Conservation (phyloP, 2,329 filamentous ascomycete species). For the Cadophora luteo-olivacea region DNA sequence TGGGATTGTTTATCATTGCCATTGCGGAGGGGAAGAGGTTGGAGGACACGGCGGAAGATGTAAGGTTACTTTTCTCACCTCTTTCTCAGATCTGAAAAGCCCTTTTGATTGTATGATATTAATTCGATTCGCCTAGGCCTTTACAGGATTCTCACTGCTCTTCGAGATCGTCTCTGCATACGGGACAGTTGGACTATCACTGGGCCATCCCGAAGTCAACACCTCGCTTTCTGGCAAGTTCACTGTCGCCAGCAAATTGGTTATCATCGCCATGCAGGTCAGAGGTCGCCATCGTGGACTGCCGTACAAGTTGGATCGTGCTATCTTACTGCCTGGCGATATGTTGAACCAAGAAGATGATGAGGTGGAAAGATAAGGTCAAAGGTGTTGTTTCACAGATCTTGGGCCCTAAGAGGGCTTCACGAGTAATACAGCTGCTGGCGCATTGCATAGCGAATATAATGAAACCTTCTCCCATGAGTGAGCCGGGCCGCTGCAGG, state of each 20-base stretch:
- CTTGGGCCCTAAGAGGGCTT: background rate
- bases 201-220: slow-evolving; percentile 80
- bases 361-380: background rate
- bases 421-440: too few species aligned
- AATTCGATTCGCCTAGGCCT: slow-evolving; percentile 50
- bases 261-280: slow-evolving; percentile 73
- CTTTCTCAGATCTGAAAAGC: too few species aligned
- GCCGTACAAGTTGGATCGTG: slow-evolving; percentile 72
- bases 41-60: slow-evolving; percentile 48
- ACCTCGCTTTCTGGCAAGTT: slow-evolving; percentile 87
- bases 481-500: too few species aligned
- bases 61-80: background rate
- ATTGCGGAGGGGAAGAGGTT: slow-evolving; percentile 86
- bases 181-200: slow-evolving; percentile 89
- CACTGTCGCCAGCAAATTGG: slow-evolving; percentile 64
- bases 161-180: slow-evolving; percentile 93
- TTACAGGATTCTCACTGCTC: slow-evolving; percentile 72
- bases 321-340: slow-evolving; percentile 71
- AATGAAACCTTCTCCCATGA: too few species aligned
- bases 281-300: slow-evolving; percentile 73
- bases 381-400: background rate
- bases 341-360: slow-evolving; percentile 6
- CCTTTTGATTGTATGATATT: too few species aligned
- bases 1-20: slow-evolving; percentile 90
- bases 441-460: too few species aligned